Evolutionary conservation across 2,329 filamentous ascomycete species (phyloP), one percentile per base, ranked within the genome.

Genomic region (Incumbomyces delicatus): DNA sequence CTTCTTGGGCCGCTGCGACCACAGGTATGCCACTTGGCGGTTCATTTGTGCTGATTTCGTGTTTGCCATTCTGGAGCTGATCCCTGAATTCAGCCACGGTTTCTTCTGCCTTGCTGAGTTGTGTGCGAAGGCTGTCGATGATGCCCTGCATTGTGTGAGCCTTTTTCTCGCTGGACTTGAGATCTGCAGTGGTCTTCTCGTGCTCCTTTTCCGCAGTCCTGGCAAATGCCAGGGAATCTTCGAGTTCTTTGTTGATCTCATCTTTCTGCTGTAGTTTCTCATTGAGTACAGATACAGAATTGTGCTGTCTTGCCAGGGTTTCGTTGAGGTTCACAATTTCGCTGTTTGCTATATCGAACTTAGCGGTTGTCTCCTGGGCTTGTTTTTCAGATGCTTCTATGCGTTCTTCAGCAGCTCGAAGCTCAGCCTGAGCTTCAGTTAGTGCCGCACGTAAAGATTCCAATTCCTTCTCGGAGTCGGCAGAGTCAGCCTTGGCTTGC

Each of bases 91-190:
- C 60, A 17, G 68, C 65, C 36, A 74, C 68, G 17, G 69, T 69
- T 6, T 65, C 61, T 51, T 79, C 74, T 1, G 73, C 71, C n/a
- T 71, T 66, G 57, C 73, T 71, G 12, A 78, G 58, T 56, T 80
- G 73, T 14, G 65, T 64, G 31, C 72, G 71, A 17, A 81, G 63
- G 29, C 63, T 74, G n/a, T 69, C 69, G 31, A 80, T 70, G 16
- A 81, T 59, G n/a, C 67, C 66, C 46, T 77, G 73, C 42, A 80
- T 61, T 1, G 76, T 76, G 20, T 71, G 67, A 20, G 71, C 61
- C 14, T 71, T 70, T 62, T 78, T 79, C 51, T 77, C 71, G 41
- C 66, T 68, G 6, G 59, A 52, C 31, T 61, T 58, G 47, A 65
- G 64, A 35, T 64, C 60, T 44, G 63, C 58, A 27, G 63, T 42